Evolutionary conservation across 2,329 filamentous ascomycete genomes (phyloP), one percentile per base, ranked within the genome.

Genomic region (Mollisia scopiformis): DNA sequence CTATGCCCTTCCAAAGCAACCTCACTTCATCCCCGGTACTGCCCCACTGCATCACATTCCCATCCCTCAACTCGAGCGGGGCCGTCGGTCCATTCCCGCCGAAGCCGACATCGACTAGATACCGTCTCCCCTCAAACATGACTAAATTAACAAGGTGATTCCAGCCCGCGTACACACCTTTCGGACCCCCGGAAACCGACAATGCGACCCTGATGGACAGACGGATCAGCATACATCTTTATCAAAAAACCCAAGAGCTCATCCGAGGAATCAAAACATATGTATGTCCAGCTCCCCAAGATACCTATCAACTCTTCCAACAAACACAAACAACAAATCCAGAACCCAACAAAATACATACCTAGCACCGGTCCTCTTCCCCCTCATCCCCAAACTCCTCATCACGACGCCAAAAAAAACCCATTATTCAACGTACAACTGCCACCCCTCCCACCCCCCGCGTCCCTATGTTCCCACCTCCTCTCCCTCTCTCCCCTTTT

Each of bases 61-160:
- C 75, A n/a, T 80, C 75, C 21, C 76, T 67, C 1, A 90, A 74
- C 2, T 78, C 79, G 30, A 90, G 72, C 6, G 87, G 86, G 25
- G 74, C 74, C 3, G 82, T 87, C 3, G 85, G 79, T 11, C 56
- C 82, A 69, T 85, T 82, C 19, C 82, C 83, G 43, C 87, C 87
- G 68, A 90, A 89, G 10, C 81, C 84, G 13, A 87, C 83, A 71
- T 90, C 88, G 23, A 84, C 75, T 66, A 82, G 74, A 73, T 80
- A 86, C 53, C 76, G 73, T 39, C 25, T 58, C 35, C 76, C 76
- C 8, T 78, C 75, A 35, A 90, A 75, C 1, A 77, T 80, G 33
- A 87, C 80, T 54, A 89, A 82, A 65, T 84, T 81, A 50, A 88
- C 77, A 72, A 88, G 81, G 69, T 89, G 86, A 19, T 78, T 76